These are phyloP conservation scores for Leptosphaerulina australis DNA, from an alignment of 2,329 filamentous ascomycete species.

Conservation along the genomic window DNA sequence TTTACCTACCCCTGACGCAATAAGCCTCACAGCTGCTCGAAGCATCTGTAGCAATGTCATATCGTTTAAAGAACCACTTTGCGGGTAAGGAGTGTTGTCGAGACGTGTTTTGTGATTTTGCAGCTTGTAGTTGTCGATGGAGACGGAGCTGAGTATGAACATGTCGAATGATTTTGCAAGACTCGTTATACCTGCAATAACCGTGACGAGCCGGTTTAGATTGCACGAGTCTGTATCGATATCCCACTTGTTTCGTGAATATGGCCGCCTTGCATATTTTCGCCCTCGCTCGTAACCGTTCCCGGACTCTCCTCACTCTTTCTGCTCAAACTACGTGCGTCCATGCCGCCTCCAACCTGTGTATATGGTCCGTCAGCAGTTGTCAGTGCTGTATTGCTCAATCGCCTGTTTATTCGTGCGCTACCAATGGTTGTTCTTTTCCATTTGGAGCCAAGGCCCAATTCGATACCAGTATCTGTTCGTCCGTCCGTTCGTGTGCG, in stretches of 20 bases:
- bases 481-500: constrained; percentile 10
- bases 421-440: constrained; percentile 18
- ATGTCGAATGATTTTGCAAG: too few relatives aligned
- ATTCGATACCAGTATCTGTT: background rate
- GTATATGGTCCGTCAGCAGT: constrained; percentile 20
- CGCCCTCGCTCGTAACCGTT: background rate
- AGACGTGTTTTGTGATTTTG: too few relatives aligned
- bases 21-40: too few relatives aligned
- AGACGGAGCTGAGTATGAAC: too few relatives aligned
- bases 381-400: constrained; percentile 10
- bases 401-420: constrained; percentile 7
- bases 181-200: too few relatives aligned
- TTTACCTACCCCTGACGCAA: too few relatives aligned
- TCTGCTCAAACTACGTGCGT: constrained; percentile 7
- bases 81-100: too few relatives aligned
- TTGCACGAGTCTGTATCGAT: background rate
- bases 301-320: background rate
- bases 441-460: constrained; percentile 22
- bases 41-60: too few relatives aligned
- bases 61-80: too few relatives aligned
- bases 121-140: too few relatives aligned
- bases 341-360: constrained; percentile 17
- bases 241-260: constrained; percentile 14
- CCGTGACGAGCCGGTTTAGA: too few relatives aligned
- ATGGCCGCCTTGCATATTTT: background rate